Base-by-base conservation (phyloP, 108 stramenopile species). In the Discostella stelligeroides region DNA sequence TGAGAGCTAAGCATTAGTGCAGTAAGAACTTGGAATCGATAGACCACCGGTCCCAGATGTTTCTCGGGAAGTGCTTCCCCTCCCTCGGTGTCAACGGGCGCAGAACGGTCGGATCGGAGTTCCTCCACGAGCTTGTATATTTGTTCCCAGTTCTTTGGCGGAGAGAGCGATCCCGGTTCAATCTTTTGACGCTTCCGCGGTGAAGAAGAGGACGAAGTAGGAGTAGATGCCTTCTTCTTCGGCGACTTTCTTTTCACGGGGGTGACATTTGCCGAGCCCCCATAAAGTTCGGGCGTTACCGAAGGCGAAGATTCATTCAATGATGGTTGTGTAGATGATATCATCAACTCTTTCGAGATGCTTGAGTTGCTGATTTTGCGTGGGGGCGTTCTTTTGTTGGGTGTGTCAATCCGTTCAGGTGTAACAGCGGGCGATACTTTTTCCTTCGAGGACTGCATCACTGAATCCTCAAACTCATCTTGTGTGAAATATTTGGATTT, bases 1-100 rank as follows among this genome's bases (percentile, higher is more conserved):
- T 97, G 96, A 72, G 83, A 85, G 14, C 85, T 87, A 20, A 97
- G 73, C 94, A 97, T 95, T 30, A 97, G 79, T 47, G 92, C 85
- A 17, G 89, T 72, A 11, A 97, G 68, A 11, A 88, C 84, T 79
- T 95, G 93, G 65, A 90, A 94, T 24, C 89, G 80, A 61, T 62
- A 86, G 1, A 75, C 76, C 39, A 81, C 60, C 15, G 72, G 72
- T 15, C 81, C 79, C 25, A 69, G 56, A 25, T 73, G 63, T 37
- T 40, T 79, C 58, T 76, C 68, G 12, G 88, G 84, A 59, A 93
- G 71, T 0, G 85, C 90, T 61, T 92, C 84, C n/a, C 82, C 85
- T 11, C 95, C 95, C 75, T 82, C 83, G 11, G 63, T 63, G 71
- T 95, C 96, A 21, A 92, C 89, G 3, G 94, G 94, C 13, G 96